Evolutionary conservation across 106 monocot genomes (phyloP), one percentile per base, ranked within the genome.

Genomic region (Narthecium ossifragum): DNA sequence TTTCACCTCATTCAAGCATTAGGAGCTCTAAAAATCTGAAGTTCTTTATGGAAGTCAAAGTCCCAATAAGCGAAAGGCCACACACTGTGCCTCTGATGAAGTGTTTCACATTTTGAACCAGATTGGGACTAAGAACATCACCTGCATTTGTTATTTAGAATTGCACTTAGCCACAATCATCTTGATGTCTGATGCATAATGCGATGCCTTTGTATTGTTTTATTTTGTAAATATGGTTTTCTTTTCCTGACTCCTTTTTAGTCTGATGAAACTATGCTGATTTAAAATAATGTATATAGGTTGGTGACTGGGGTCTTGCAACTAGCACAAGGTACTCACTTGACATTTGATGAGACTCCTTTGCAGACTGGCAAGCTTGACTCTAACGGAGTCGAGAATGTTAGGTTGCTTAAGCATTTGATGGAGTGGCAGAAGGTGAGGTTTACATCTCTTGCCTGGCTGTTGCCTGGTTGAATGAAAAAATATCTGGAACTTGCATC

Each of bases 371-470:
- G 91, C 48, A 58, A 66, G 1, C 76, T 99, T 43, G 81, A 75
- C 72, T 84, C 98, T 23, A 80, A 81, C 59, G 98, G 98, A 46
- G 57, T 91, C 12, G 84, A 84, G 46, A 99, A 91, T 73, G 71
- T 61, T 32, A 66, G 73, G 32, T 66, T 91, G 63, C 84, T 99
- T 15, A 91, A 81, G 74, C 65, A 84, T 70, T 69, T 99, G 59
- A 64, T 85, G 76, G 87, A 99, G 59, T 70, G 61, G 70, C 87
- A 91, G 60, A 82, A 31, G 74, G 98, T 99, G 70, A 72, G 8
- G 4, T 32, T 55, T 15, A 31, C 33, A 2, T 34, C 17, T n/a
- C 33, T 23, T n/a, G n/a, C n/a, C n/a, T n/a, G n/a, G n/a, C n/a
- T n/a, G n/a, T n/a, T n/a, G n/a, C n/a, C n/a, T n/a, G n/a, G n/a